phyloP scores from a whole-genome alignment of 2,329 filamentous ascomycete species.

The Mollisia scopiformis region DNA sequence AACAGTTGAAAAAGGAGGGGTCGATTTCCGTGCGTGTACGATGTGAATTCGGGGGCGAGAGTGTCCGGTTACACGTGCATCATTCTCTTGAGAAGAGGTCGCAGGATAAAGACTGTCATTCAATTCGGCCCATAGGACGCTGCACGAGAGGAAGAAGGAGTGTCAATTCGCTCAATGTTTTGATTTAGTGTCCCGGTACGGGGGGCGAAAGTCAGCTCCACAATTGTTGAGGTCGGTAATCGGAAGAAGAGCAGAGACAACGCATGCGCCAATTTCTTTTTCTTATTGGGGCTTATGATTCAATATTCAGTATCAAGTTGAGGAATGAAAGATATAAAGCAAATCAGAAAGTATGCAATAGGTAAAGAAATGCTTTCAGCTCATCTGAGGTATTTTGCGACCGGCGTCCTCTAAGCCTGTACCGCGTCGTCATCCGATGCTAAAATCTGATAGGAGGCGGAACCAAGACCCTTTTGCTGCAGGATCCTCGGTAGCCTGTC shows the following conservation, averaged over 20 bases:
- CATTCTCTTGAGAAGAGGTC: background rate
- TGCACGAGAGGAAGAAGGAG: conserved; percentile 21
- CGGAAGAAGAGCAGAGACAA: background rate
- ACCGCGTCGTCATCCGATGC: background rate
- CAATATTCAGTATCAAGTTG: background rate
- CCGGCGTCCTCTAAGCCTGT: background rate
- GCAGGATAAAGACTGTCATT: conserved; percentile 13
- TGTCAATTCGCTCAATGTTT: conserved; percentile 23
- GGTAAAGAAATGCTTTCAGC: background rate
- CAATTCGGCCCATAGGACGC: conserved; percentile 7
- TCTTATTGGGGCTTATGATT: background rate
- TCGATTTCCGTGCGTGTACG: background rate
- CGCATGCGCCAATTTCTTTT: background rate
- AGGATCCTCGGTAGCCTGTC: background rate
- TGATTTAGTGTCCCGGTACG: conserved; percentile 8
- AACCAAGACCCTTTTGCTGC: background rate
- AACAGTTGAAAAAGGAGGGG: background rate
- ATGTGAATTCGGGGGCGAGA: background rate
- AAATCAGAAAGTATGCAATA: background rate
- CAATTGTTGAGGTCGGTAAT: background rate
- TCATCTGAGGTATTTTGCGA: background rate
- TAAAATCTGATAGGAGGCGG: background rate
- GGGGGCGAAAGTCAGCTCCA: background rate
- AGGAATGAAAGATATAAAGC: background rate
- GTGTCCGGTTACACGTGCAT: background rate